A percentile compares a stretch with the other conserved stretches of the same genome.
Evolutionary conservation across 2,329 filamentous ascomycete species (phyloP).

Genomic region (Cladophialophora carrionii): DNA sequence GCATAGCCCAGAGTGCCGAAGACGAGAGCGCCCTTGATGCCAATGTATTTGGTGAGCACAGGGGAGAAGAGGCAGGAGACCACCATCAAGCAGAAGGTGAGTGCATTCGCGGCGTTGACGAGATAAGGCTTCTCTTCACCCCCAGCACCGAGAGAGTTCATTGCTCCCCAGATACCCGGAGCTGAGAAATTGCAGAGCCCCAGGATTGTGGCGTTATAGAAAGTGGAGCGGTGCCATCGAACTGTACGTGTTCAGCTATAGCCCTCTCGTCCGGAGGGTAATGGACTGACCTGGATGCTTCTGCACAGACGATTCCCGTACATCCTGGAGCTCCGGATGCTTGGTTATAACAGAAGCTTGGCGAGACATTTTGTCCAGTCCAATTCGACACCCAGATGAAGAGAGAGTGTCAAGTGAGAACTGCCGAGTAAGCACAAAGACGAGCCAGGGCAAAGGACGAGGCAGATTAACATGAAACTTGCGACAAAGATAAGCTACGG

Average conservation of each 20-base stretch:
- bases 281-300: conserved; percentile 14
- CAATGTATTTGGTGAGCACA: conserved; percentile 66
- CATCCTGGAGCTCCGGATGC: conserved; percentile 17
- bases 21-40: conserved; percentile 72
- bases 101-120: conserved; percentile 70
- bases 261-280: neutral
- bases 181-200: conserved; percentile 61
- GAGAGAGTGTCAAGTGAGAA: neutral
- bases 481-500: neutral
- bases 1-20: conserved; percentile 74
- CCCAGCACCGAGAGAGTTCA: conserved; percentile 67
- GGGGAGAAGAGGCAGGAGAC: conserved; percentile 69
- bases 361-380: conserved; percentile 7
- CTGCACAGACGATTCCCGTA: conserved; percentile 11
- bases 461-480: neutral
- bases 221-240: conserved; percentile 69
- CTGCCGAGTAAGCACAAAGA: neutral
- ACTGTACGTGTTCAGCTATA: conserved; percentile 7
- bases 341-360: conserved; percentile 4
- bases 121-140: conserved; percentile 67
- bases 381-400: neutral
- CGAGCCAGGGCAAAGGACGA: neutral
- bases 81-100: conserved; percentile 75
- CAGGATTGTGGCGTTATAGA: conserved; percentile 72
- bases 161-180: conserved; percentile 54